phyloP scores from a whole-genome alignment of 2,329 filamentous ascomycete genomes.

The Colletotrichum sublineola region DNA sequence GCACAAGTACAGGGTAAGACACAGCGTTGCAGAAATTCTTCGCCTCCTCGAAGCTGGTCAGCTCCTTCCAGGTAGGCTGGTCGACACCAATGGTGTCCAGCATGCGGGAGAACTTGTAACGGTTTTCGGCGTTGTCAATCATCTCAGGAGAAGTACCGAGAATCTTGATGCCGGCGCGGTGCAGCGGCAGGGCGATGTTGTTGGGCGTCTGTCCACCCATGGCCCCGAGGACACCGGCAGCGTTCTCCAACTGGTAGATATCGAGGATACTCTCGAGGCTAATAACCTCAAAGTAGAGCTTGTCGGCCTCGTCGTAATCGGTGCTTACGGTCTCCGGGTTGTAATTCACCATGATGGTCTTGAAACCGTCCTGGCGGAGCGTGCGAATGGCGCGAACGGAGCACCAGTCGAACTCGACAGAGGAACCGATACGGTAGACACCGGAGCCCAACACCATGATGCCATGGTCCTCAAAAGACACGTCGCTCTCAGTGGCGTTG shows the following conservation, averaged over 20 bases:
- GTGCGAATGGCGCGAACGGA: constrained; percentile 95
- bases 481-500: constrained; percentile 88
- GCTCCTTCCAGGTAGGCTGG: constrained; percentile 97
- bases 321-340: constrained; percentile 92
- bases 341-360: constrained; percentile 97
- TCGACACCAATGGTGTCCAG: constrained; percentile 94
- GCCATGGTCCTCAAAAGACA: constrained; percentile 88
- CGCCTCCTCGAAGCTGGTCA: constrained; percentile 94
- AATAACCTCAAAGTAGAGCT: constrained; percentile 97
- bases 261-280: constrained; percentile 91
- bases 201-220: constrained; percentile 99
- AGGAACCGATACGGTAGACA: constrained; percentile 97
- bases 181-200: constrained; percentile 93
- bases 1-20: constrained; percentile 92
- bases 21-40: constrained; percentile 89
- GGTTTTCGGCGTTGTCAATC: constrained; percentile 97
- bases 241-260: constrained; percentile 89
- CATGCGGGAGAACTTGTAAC: constrained; percentile 99
- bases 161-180: constrained; percentile 90
- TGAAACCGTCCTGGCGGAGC: constrained; percentile 83
- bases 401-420: constrained; percentile 99
- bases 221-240: constrained; percentile 88
- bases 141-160: constrained; percentile 97
- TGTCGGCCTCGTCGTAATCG: constrained; percentile 95
- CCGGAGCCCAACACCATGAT: constrained; percentile 97